A percentile compares a stretch with the other conserved stretches of the same genome.
Evolutionary conservation across 768 basidiomycete species (phyloP).

Genomic region (Dentipellis sp.): DNA sequence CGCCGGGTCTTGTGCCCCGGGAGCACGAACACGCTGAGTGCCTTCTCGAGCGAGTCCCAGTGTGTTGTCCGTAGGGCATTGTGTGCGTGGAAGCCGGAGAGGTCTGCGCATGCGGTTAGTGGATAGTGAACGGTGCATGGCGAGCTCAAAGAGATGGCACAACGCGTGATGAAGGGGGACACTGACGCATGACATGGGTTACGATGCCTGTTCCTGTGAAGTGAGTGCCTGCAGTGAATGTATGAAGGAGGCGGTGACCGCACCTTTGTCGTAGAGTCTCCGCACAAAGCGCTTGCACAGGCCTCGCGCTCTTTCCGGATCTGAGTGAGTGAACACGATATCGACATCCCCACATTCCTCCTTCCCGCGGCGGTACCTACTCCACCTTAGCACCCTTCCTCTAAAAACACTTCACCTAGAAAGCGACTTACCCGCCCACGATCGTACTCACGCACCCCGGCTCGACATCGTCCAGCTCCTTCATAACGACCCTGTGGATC

Average conservation of each 20-base stretch:
- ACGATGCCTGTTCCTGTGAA: conserved; percentile 45
- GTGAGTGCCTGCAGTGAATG: not conserved
- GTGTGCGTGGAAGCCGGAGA: conserved; percentile 50
- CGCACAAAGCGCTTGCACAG: conserved; percentile 53
- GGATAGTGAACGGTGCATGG: not conserved
- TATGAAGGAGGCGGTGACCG: conserved; percentile 9
- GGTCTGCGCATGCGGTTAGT: conserved; percentile 31
- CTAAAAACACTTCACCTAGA: not conserved
- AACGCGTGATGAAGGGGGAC: too few relatives aligned
- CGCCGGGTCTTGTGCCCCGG: conserved; percentile 44
- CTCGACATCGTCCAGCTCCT: conserved; percentile 52
- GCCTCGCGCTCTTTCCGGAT: conserved; percentile 44
- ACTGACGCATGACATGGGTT: conserved; percentile 79
- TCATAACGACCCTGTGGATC: conserved; percentile 59
- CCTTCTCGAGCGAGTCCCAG: conserved; percentile 80
- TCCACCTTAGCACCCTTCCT: not conserved
- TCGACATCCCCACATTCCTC: conserved; percentile 77
- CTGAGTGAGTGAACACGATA: conserved; percentile 75
- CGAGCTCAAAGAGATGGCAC: too few relatives aligned
- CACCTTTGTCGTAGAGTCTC: conserved; percentile 44
- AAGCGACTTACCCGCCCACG: conserved; percentile 56
- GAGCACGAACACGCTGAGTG: conserved; percentile 68
- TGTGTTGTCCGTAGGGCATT: conserved; percentile 47
- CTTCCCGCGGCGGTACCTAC: conserved; percentile 82
- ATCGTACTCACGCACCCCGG: conserved; percentile 67